These are phyloP conservation scores for Zasmidium angulare DNA, from an alignment of 2,329 filamentous ascomycete species.

Conservation along the genomic window DNA sequence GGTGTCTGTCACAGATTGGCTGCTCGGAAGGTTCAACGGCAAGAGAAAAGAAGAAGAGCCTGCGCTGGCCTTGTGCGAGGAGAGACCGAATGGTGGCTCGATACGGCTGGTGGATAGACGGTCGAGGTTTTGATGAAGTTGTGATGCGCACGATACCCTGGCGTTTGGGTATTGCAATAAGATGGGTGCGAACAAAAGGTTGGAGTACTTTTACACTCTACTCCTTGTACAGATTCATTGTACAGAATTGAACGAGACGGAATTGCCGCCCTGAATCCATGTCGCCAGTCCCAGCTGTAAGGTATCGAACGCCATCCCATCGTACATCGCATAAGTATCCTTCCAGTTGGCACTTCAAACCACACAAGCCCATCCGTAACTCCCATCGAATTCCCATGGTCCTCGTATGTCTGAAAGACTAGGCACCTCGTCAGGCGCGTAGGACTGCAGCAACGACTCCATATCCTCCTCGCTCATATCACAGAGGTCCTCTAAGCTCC, in stretches of 20 bases:
- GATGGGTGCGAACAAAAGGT: background rate
- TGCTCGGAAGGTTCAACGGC: conserved; percentile 74
- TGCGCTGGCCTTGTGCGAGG: conserved; percentile 44
- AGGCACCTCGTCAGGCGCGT: conserved; percentile 51
- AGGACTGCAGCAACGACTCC: conserved; percentile 77
- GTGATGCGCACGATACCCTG: conserved; percentile 18
- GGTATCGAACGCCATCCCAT: background rate
- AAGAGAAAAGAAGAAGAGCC: conserved; percentile 43
- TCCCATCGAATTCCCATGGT: conserved; percentile 46
- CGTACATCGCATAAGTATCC: background rate
- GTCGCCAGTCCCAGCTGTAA: no score
- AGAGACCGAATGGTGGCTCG: conserved; percentile 16
- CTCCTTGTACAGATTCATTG: background rate
- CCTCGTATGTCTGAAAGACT: conserved; percentile 43
- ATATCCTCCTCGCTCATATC: conserved; percentile 78
- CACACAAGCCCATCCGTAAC: conserved; percentile 45
- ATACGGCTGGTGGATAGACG: conserved; percentile 22
- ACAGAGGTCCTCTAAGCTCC: conserved; percentile 81
- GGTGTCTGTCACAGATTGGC: conserved; percentile 90
- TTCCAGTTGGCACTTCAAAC: conserved; percentile 17
- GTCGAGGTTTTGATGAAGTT: conserved; percentile 13
- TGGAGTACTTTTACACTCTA: background rate
- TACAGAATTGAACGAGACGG: background rate
- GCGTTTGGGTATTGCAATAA: background rate
- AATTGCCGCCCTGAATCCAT: no score